These are phyloP conservation scores for Filosporella fistucella DNA, from an alignment of 495 filamentous ascomycete genomes.

Conservation along the genomic window DNA sequence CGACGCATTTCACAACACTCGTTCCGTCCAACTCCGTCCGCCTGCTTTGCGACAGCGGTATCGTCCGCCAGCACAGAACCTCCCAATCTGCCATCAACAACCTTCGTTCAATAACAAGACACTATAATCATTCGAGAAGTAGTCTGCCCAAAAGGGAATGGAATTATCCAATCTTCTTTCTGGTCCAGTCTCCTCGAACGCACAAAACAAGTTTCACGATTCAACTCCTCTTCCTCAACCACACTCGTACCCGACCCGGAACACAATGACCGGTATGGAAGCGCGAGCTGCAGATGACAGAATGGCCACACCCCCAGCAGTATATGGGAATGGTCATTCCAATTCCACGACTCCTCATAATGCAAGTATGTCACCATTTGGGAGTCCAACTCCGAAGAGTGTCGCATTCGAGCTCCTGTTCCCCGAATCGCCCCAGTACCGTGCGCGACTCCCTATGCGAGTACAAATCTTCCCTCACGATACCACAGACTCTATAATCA, in stretches of 20 bases:
- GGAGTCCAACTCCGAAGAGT: slow-evolving; percentile 59
- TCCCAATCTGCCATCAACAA: slow-evolving; percentile 7
- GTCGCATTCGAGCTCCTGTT: slow-evolving; percentile 84
- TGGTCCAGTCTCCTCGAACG: slow-evolving; percentile 11
- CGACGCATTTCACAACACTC: slow-evolving; percentile 16
- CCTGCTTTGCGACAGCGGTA: slow-evolving; percentile 23
- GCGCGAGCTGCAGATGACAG: slow-evolving; percentile 15
- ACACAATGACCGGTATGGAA: slow-evolving; percentile 22
- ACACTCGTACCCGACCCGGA: slow-evolving; percentile 24
- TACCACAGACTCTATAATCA: slow-evolving; percentile 91
- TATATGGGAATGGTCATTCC: slow-evolving; percentile 17
- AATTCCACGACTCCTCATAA: slow-evolving; percentile 28
- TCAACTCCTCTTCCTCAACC: slow-evolving; percentile 16
- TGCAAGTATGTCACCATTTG: slow-evolving; percentile 40
- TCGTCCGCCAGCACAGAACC: slow-evolving; percentile 6
- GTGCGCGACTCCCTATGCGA: slow-evolving; percentile 80
- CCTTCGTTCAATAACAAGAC: not conserved
- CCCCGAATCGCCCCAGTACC: slow-evolving; percentile 64
- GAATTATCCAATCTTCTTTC: slow-evolving; percentile 18
- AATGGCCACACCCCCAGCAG: slow-evolving; percentile 20
- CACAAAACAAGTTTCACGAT: slow-evolving; percentile 18
- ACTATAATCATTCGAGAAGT: slow-evolving; percentile 2
- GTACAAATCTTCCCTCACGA: slow-evolving; percentile 92
- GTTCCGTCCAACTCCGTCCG: slow-evolving; percentile 16
- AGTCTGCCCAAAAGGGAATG: slow-evolving; percentile 4